Evolutionary conservation across 305 asterid species (phyloP).

Genomic region (Fraxinus floribunda): DNA sequence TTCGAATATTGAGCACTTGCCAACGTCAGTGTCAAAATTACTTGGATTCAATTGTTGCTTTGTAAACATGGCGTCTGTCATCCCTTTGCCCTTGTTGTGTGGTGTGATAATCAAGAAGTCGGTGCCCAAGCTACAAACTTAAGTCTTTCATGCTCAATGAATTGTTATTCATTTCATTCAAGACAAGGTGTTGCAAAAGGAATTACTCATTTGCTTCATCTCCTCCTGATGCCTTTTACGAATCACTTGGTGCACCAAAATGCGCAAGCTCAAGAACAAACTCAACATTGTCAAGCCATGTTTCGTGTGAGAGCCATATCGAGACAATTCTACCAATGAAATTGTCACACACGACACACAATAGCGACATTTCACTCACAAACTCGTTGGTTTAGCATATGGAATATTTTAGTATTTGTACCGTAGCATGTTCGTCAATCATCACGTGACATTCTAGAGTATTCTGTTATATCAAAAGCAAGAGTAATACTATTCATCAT

Average conservation of each 20-base stretch:
- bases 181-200: not conserved
- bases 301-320: not conserved
- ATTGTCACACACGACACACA: not conserved
- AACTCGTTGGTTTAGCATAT: not conserved
- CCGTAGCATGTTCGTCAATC: not conserved
- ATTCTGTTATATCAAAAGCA: not conserved
- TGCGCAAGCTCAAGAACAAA: not conserved
- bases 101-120: not conserved
- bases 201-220: not conserved
- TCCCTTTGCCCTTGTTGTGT: not conserved
- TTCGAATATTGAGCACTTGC: not conserved
- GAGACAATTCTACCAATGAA: not conserved
- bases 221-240: not conserved
- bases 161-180: not conserved
- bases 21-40: not conserved
- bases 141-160: not conserved
- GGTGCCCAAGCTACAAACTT: not conserved
- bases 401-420: not conserved
- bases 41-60: not conserved
- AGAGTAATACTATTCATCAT: not conserved
- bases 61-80: not conserved
- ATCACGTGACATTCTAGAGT: not conserved
- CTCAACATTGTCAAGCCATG: not conserved
- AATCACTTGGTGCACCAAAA: not conserved
- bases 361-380: not conserved